phyloP scores from a whole-genome alignment of 768 basidiomycete genomes.

The Agaricus subrufescens region DNA sequence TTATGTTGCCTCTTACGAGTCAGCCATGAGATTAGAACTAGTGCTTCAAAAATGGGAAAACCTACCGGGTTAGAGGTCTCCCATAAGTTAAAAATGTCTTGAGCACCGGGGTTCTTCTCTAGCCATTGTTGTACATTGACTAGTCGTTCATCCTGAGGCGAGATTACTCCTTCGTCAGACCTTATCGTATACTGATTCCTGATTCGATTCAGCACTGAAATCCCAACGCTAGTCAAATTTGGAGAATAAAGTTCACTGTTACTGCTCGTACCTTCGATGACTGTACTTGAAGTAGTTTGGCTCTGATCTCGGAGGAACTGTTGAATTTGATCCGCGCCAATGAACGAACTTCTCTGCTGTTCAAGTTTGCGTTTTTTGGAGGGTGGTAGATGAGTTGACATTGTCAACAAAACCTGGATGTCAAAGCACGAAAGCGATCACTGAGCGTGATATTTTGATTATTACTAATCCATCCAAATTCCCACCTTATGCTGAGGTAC shows the following conservation, averaged over 20 bases:
- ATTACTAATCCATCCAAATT: background rate
- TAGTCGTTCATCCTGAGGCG: slow-evolving; percentile 57
- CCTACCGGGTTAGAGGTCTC: slow-evolving; percentile 47
- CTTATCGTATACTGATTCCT: slow-evolving; percentile 60
- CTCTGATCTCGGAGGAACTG: slow-evolving; percentile 18
- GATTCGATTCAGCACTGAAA: slow-evolving; percentile 43
- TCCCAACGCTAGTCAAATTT: slow-evolving; percentile 5
- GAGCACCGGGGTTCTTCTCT: slow-evolving; percentile 46
- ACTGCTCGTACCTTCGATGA: slow-evolving; percentile 24
- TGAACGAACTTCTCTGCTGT: slow-evolving; percentile 14
- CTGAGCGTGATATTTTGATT: too few species aligned
- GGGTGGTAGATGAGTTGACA: background rate
- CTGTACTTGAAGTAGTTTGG: slow-evolving; percentile 25
- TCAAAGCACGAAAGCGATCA: too few species aligned
- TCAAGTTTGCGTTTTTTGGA: slow-evolving; percentile 7
- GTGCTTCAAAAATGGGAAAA: background rate
- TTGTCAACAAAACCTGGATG: background rate
- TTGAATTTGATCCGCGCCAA: slow-evolving; percentile 27
- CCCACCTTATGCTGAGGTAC: too few species aligned
- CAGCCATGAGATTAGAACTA: background rate
- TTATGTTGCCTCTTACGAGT: background rate
- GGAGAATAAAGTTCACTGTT: background rate
- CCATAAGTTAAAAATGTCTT: slow-evolving; percentile 63
- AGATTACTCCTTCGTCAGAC: slow-evolving; percentile 39
- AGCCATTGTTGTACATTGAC: slow-evolving; percentile 61